Conservation (phyloP, 2,329 filamentous ascomycete genomes). For the Cadophora luteo-olivacea region DNA sequence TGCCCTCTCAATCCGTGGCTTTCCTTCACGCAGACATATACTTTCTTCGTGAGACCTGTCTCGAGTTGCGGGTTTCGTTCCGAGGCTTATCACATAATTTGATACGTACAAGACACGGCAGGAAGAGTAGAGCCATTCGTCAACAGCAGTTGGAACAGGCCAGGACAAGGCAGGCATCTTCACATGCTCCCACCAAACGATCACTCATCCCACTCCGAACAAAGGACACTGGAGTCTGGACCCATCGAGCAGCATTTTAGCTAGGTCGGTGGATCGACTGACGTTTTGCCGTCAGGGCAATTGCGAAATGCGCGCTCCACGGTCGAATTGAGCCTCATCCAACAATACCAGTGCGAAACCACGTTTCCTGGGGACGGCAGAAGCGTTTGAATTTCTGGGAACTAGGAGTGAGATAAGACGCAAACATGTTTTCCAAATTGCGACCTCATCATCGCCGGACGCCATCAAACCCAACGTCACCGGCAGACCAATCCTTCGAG, state of each 20-base stretch:
- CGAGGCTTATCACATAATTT: constrained; percentile 13
- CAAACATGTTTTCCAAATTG: constrained; percentile 46
- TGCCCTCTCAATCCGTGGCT: not conserved
- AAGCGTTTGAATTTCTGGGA: not conserved
- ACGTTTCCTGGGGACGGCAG: not conserved
- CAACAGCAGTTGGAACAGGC: constrained; percentile 15
- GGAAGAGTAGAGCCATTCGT: constrained; percentile 5
- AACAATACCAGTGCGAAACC: constrained; percentile 3
- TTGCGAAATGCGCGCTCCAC: constrained; percentile 23
- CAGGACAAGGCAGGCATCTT: constrained; percentile 13
- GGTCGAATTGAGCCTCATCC: constrained; percentile 21
- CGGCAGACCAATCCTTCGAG: constrained; percentile 43
- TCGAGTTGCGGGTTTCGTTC: not conserved
- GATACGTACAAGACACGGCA: constrained; percentile 14
- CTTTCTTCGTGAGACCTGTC: constrained; percentile 1
- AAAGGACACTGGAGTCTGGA: not conserved
- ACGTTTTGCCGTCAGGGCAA: constrained; percentile 8
- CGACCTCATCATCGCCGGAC: constrained; percentile 44
- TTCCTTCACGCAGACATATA: not conserved
- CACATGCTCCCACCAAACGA: constrained; percentile 21
- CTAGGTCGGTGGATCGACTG: not conserved
- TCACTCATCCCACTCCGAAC: not conserved
- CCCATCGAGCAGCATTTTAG: not conserved
- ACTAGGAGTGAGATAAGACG: not conserved
- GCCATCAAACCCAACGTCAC: constrained; percentile 44